A percentile compares a stretch with the other conserved stretches of the same genome.
These are phyloP conservation scores for Dactylellina parvicollis DNA, from an alignment of 2,329 filamentous ascomycete genomes.

Conservation along the genomic window DNA sequence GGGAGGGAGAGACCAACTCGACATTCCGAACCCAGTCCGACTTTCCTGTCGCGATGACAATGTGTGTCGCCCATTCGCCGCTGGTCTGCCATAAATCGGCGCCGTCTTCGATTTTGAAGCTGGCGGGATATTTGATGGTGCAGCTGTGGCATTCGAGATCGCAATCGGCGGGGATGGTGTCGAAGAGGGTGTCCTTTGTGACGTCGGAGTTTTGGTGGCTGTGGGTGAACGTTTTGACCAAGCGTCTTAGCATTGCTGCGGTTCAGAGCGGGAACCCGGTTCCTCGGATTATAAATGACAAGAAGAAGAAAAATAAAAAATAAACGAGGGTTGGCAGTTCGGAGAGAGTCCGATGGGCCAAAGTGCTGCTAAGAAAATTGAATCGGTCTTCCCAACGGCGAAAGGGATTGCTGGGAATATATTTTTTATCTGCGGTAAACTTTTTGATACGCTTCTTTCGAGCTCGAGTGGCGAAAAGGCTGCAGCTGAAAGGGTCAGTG, in stretches of 20 bases:
- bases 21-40: conserved; percentile 92
- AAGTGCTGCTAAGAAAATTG: no score
- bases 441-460: no score
- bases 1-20: conserved; percentile 59
- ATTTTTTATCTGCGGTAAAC: no score
- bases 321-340: conserved; percentile 11
- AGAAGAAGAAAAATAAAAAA: not conserved
- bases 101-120: conserved; percentile 77
- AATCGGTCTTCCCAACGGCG: no score
- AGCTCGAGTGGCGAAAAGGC: no score
- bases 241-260: conserved; percentile 34
- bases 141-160: conserved; percentile 85
- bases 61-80: conserved; percentile 71
- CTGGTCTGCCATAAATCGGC: conserved; percentile 72
- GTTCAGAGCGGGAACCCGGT: not conserved
- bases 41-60: conserved; percentile 94
- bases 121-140: conserved; percentile 78
- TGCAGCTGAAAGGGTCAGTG: no score
- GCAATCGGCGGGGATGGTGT: conserved; percentile 68
- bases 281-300: not conserved
- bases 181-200: conserved; percentile 52
- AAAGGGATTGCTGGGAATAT: no score
- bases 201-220: conserved; percentile 19
- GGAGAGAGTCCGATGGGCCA: no score
- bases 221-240: conserved; percentile 34